Base-by-base conservation (phyloP, 345 rosid species). In the Zanthoxylum bungeanum region DNA sequence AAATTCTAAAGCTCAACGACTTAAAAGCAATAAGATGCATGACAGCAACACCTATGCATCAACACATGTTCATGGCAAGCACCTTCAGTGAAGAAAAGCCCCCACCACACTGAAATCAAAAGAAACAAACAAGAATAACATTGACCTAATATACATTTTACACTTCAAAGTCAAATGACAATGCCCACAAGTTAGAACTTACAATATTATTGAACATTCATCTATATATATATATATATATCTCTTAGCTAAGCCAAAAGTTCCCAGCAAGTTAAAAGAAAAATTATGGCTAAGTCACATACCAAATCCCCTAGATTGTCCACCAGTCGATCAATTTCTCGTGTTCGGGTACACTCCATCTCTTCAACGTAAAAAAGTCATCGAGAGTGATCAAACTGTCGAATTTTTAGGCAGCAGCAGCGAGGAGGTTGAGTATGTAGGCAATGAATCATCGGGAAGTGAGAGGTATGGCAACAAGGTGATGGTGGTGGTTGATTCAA, bases 401-500 rank as follows among this genome's bases (percentile, higher is more conserved):
- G 87, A 86, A 88, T 84, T 84, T 51, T 74, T 85, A 46, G 73
- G 63, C n/a, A 40, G 63, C 9, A 12, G 75, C 19, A 65, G 60
- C 12, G 65, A 37, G 53, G 72, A 64, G 57, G 33, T 58, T 22
- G 56, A 58, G 27, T 50, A 64, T 42, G 71, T 66, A 7, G 7
- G 61, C 10, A 64, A 60, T 27, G 68, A 31, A 50, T 19, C 53
- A 19, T 14, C 37, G 0, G 77, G 56, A 24, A 37, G 51, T 8
- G n/a, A n/a, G n/a, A n/a, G n/a, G n/a, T n/a, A n/a, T n/a, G 87
- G 89, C 4, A 89, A 85, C 75, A 92, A 78, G 78, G 97, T 94
- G 24, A 90, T 92, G 98, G 97, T 91, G 73, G 93, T 90, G 64
- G 92, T 87, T 37, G 95, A 90, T 66, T 82, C 90, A 39, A 90